Base-by-base conservation (phyloP, 164 flowering plant genomes). In the Annona squamosa region DNA sequence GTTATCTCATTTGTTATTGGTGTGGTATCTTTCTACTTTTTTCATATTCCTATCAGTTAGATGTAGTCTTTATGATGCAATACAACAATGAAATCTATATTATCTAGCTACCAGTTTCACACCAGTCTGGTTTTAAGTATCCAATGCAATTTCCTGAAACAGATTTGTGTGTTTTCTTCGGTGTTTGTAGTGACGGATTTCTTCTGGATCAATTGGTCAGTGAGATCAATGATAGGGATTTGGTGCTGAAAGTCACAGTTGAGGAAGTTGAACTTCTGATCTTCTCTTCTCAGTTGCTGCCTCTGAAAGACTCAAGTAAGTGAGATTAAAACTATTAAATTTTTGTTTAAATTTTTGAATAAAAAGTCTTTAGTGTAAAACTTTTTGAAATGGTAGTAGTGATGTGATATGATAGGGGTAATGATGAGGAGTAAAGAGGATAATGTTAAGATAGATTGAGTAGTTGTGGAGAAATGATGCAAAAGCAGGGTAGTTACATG, bases 261-360 rank as follows among this genome's bases (percentile, higher is more conserved):
- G 77, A 65, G 48, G 48, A 76, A 46, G 75, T 62, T 1, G 83
- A 81, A 65, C 80, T 84, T 19, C 72, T 81, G 45, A 64, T 81
- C n/a, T 80, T 78, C 74, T 64, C 82, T 17, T 84, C 86, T 42
- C 44, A n/a, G 44, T 75, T 75, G 63, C 70, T 84, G 69, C 84
- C 86, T 13, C 43, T 56, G 12, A 66, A 56, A 18, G 70, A 76
- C 72, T 71, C 77, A 71, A 81, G 86, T 84, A 80, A 75, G 84
- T 68, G 59, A 52, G 37, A 9, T 52, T n/a, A n/a, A n/a, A n/a
- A n/a, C n/a, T n/a, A n/a, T n/a, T n/a, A n/a, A n/a, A n/a, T n/a
- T n/a, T n/a, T n/a, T n/a, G n/a, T n/a, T n/a, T n/a, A n/a, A n/a
- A n/a, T n/a, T 26, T 26, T 26, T 26, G 0, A 26, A 26, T 26